A percentile compares a stretch with the other conserved stretches of the same genome.
These are phyloP conservation scores for Musa schizocarpa DNA, from an alignment of 176 grass and related monocot species.

Conservation along the genomic window DNA sequence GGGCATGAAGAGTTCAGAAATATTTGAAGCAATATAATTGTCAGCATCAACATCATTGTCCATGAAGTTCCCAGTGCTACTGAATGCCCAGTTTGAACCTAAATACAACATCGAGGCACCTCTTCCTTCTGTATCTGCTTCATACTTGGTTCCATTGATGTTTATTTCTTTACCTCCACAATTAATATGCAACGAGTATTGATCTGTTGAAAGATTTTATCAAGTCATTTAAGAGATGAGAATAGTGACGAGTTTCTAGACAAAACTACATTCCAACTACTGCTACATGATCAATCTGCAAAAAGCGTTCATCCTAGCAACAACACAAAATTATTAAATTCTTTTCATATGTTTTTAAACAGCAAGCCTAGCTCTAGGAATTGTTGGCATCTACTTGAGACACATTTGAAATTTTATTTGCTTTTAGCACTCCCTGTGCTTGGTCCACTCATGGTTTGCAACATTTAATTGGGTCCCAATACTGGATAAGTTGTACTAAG, in stretches of 20 bases:
- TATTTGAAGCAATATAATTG: constrained; percentile 52
- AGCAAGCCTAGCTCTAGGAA: too few species aligned
- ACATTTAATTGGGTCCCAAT: too few species aligned
- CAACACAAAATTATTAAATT: neutral
- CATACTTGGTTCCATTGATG: constrained; percentile 49
- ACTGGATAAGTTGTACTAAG: too few species aligned
- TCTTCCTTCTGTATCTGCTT: constrained; percentile 54
- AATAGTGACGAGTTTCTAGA: neutral
- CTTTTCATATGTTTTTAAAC: neutral
- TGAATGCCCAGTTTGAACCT: constrained; percentile 80
- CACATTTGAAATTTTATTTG: too few species aligned
- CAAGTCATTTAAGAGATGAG: neutral
- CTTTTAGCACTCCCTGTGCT: too few species aligned
- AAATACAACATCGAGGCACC: constrained; percentile 46
- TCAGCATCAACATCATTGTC: constrained; percentile 61
- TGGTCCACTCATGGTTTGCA: too few species aligned
- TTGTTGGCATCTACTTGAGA: too few species aligned
- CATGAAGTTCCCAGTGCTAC: constrained; percentile 88
- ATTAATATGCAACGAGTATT: constrained; percentile 58
- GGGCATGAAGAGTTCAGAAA: constrained; percentile 41
- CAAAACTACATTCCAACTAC: too few species aligned
- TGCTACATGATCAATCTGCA: too few species aligned
- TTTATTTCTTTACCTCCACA: constrained; percentile 66
- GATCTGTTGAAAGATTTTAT: constrained; percentile 35
- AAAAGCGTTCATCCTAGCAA: neutral